A percentile compares a stretch with the other conserved stretches of the same genome.
These are phyloP conservation scores for Mycena citricolor DNA, from an alignment of 1,284 basidiomycete genomes.

Conservation along the genomic window DNA sequence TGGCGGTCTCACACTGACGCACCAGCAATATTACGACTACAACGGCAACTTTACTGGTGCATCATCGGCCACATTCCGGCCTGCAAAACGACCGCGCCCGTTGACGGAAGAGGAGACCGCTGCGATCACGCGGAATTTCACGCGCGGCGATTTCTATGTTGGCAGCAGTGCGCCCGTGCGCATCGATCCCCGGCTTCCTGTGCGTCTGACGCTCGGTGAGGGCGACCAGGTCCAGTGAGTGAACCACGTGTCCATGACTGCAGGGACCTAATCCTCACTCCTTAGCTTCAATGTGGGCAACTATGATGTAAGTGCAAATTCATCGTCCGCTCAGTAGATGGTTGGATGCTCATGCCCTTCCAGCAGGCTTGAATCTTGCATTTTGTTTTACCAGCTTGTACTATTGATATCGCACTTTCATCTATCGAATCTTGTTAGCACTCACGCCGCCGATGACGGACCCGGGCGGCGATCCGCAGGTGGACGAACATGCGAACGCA, in stretches of 20 bases:
- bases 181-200: slow-evolving; percentile 74
- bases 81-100: slow-evolving; percentile 69
- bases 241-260: neutral
- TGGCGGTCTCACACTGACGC: slow-evolving; percentile 1
- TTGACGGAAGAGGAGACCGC: slow-evolving; percentile 78
- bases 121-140: slow-evolving; percentile 76
- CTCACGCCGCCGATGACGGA: too few species aligned
- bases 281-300: slow-evolving; percentile 22
- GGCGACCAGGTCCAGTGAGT: slow-evolving; percentile 71
- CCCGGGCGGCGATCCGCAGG: too few species aligned
- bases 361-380: too few species aligned
- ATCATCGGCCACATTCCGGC: slow-evolving; percentile 70
- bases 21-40: slow-evolving; percentile 75
- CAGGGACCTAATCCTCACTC: neutral
- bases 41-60: slow-evolving; percentile 63
- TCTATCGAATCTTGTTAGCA: too few species aligned
- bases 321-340: too few species aligned
- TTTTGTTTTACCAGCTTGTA: too few species aligned
- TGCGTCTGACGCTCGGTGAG: slow-evolving; percentile 72
- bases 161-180: slow-evolving; percentile 74
- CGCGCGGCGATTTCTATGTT: slow-evolving; percentile 74
- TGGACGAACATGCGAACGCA: too few species aligned
- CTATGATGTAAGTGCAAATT: slow-evolving; percentile 13
- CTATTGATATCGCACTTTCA: too few species aligned
- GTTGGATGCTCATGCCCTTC: too few species aligned